Conservation (phyloP, 176 grass and related monocot species). For the Oryza punctata region DNA sequence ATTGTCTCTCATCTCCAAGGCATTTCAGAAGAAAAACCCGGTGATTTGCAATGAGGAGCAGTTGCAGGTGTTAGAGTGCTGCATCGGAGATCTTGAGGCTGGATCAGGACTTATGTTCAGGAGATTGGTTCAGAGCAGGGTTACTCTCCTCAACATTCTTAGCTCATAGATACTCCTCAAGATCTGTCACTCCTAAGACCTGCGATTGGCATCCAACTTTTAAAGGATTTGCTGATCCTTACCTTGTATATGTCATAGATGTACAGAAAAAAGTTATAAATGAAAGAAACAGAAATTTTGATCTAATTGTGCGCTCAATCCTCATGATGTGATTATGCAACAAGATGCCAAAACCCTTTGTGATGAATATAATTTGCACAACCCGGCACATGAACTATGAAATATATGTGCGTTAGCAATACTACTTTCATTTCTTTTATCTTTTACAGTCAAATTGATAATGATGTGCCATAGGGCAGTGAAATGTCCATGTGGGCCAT, state of each 20-base stretch:
- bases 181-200: background rate
- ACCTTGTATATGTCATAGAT: background rate
- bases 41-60: conserved; percentile 13
- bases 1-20: conserved; percentile 28
- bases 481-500: conserved; percentile 21
- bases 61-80: conserved; percentile 32
- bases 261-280: background rate
- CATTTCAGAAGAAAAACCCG: conserved; percentile 29
- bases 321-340: background rate
- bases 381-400: background rate
- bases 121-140: conserved; percentile 35
- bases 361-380: background rate
- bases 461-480: background rate
- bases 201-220: conserved; percentile 29
- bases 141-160: conserved; percentile 36
- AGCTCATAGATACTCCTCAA: conserved; percentile 19
- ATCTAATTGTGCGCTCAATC: background rate
- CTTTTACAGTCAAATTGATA: background rate
- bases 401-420: background rate
- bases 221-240: conserved; percentile 35
- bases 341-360: background rate
- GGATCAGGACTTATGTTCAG: conserved; percentile 10
- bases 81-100: conserved; percentile 34
- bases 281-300: conserved; percentile 5
- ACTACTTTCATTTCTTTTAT: background rate